Evolutionary conservation across 768 basidiomycete species (phyloP), one percentile per base, ranked within the genome.

Genomic region (Phylloporus rhodoxanthus): DNA sequence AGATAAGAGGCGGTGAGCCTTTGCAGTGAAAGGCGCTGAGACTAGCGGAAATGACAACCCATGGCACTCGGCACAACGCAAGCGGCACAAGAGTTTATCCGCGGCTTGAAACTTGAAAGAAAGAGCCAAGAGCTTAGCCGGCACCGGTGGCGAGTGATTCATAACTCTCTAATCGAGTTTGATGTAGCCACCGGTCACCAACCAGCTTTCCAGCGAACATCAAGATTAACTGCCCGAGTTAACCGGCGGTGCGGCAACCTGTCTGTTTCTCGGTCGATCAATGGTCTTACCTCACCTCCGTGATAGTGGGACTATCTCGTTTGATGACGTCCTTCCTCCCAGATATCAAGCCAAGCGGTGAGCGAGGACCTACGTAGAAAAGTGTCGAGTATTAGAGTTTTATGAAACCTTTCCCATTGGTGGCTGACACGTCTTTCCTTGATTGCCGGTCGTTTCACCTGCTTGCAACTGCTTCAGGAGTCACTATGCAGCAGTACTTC

Each of bases 381-480:
- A 20, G 36, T 9, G 19, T 20, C 36, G 4, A 19, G 10, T 34
- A 34, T 34, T 34, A 34, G 33, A 34, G 36, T 37, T 37, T 20
- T 37, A 20, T 37, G 36, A 37, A 37, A 11, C 2, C 10, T 8
- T 17, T 26, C 2, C 14, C 25, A 8, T 8, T n/a, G 25, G n/a
- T 41, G 14, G 28, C 42, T 15, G 29, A 19, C 20, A 32, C 30
- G 43, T 44, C 20, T n/a, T 42, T 25, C 14, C 41, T 42, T 44
- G 53, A 56, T 55, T 30, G 45, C 47, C 20, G 47, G 26, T 30
- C 14, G 37, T n/a, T 26, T 33, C n/a, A 43, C 41, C 15, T 37
- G 39, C 39, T 38, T n/a, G 33, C 37, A 26, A 39, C 45, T 41
- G 30, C 45, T 43, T 25, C 43, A 34, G 8, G 32, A 15, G 20